phyloP scores from a whole-genome alignment of 345 rosid species.

The Xanthoceras sorbifolium region DNA sequence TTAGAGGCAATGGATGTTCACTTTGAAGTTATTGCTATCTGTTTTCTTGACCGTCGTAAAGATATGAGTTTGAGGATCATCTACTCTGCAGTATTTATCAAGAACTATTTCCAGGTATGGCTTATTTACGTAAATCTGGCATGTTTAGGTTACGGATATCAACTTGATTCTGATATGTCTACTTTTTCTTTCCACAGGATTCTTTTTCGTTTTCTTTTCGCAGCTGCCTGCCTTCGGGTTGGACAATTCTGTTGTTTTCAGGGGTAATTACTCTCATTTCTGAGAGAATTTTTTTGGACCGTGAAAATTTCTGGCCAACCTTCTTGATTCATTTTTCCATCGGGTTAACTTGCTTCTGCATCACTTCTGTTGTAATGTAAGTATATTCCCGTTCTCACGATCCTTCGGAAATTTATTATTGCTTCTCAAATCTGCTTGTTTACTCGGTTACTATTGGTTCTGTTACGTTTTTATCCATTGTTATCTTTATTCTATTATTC shows the following conservation, averaged over 20 bases:
- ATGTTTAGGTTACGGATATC: neutral
- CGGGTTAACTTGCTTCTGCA: slow-evolving; percentile 53
- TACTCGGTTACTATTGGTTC: neutral
- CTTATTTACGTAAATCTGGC: slow-evolving; percentile 12
- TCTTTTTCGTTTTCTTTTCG: slow-evolving; percentile 61
- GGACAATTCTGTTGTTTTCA: slow-evolving; percentile 59
- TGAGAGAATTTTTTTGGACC: slow-evolving; percentile 54
- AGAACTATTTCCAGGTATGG: slow-evolving; percentile 73
- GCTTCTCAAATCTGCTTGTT: neutral
- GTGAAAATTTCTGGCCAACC: slow-evolving; percentile 57
- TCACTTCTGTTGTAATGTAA: slow-evolving; percentile 62
- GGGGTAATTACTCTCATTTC: slow-evolving; percentile 56
- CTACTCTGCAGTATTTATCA: slow-evolving; percentile 72
- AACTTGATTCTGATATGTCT: slow-evolving; percentile 11
- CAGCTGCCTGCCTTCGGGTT: slow-evolving; percentile 74
- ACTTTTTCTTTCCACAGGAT: slow-evolving; percentile 40
- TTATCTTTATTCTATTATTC: neutral
- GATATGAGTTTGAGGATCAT: slow-evolving; percentile 83
- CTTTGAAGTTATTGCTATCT: neutral
- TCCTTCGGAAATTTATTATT: neutral
- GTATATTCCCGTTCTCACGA: slow-evolving; percentile 26
- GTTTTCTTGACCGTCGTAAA: slow-evolving; percentile 53
- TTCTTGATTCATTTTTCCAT: slow-evolving; percentile 49
- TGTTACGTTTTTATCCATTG: neutral
- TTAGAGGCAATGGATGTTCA: neutral